Percentiles rank a stretch among this genome's conserved stretches.
Evolutionary conservation across 1,284 basidiomycete species (phyloP).

Genomic region (Apiotrichum gracile): DNA sequence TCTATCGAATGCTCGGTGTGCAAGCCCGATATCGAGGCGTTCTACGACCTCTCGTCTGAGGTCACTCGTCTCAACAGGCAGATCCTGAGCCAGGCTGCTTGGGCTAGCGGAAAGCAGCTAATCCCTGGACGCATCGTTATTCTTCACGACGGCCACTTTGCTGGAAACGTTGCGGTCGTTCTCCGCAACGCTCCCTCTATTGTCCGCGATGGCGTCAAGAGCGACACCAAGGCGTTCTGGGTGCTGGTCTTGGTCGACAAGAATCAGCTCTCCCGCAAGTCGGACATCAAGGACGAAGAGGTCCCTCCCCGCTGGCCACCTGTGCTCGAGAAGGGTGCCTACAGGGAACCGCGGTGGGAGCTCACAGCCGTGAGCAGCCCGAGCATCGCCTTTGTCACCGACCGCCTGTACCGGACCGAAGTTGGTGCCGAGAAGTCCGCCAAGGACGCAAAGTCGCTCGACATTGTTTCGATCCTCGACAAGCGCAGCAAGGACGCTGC

Average conservation of each 20-base stretch:
- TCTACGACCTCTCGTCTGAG: constrained; percentile 69
- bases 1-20: constrained; percentile 68
- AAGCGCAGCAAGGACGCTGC: constrained; percentile 55
- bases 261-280: constrained; percentile 56
- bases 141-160: constrained; percentile 79
- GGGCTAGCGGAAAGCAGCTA: constrained; percentile 62
- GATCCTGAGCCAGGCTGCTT: constrained; percentile 61
- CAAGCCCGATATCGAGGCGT: constrained; percentile 61
- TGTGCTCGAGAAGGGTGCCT: constrained; percentile 50
- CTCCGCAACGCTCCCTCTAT: constrained; percentile 61
- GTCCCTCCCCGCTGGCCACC: constrained; percentile 73
- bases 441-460: no score
- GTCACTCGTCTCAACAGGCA: constrained; percentile 63
- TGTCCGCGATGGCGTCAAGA: constrained; percentile 49
- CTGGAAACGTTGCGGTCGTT: constrained; percentile 66
- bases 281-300: constrained; percentile 56
- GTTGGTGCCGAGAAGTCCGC: constrained; percentile 7
- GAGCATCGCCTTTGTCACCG: constrained; percentile 74
- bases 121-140: constrained; percentile 73
- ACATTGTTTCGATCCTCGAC: constrained; percentile 47
- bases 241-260: constrained; percentile 69
- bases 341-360: constrained; percentile 63
- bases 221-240: constrained; percentile 53
- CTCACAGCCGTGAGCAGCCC: constrained; percentile 61
- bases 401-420: constrained; percentile 69